These are phyloP conservation scores for Marasmius fiardii DNA, from an alignment of 1,284 basidiomycete species.

Conservation along the genomic window DNA sequence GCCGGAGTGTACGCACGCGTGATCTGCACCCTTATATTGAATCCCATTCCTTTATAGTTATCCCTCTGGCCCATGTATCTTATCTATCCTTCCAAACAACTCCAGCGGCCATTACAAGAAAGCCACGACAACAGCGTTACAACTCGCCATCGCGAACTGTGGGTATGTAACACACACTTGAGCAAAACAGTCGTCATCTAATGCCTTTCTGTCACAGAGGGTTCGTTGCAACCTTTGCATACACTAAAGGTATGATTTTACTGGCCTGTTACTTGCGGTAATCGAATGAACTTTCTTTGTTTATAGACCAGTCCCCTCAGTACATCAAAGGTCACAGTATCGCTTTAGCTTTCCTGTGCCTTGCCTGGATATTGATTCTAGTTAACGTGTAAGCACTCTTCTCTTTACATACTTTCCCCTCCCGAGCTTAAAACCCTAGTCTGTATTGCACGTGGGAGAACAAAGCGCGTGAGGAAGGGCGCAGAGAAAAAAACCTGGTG, in stretches of 20 bases:
- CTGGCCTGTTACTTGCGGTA: background rate
- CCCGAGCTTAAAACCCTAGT: constrained; percentile 26
- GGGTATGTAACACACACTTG: too few relatives aligned
- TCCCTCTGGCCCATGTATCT: constrained; percentile 52
- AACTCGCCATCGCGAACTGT: constrained; percentile 51
- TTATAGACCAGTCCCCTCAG: constrained; percentile 47
- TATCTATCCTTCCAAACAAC: constrained; percentile 64
- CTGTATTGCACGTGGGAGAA: constrained; percentile 60
- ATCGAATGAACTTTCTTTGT: background rate
- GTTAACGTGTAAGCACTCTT: constrained; percentile 47
- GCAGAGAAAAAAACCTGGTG: constrained; percentile 45
- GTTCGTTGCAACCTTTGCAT: constrained; percentile 59
- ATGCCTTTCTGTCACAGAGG: too few relatives aligned
- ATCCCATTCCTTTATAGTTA: constrained; percentile 32
- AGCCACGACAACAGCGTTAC: constrained; percentile 55
- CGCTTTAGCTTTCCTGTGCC: constrained; percentile 45
- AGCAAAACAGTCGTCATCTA: too few relatives aligned
- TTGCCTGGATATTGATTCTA: constrained; percentile 50
- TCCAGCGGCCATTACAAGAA: constrained; percentile 61
- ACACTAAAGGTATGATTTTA: constrained; percentile 40
- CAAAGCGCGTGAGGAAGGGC: constrained; percentile 50
- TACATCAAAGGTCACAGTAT: constrained; percentile 56
- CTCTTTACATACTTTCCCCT: background rate
- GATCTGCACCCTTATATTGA: background rate
- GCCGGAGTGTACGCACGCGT: constrained; percentile 41